phyloP scores from a whole-genome alignment of 2,329 filamentous ascomycete genomes.

The Aspergillus ruber region DNA sequence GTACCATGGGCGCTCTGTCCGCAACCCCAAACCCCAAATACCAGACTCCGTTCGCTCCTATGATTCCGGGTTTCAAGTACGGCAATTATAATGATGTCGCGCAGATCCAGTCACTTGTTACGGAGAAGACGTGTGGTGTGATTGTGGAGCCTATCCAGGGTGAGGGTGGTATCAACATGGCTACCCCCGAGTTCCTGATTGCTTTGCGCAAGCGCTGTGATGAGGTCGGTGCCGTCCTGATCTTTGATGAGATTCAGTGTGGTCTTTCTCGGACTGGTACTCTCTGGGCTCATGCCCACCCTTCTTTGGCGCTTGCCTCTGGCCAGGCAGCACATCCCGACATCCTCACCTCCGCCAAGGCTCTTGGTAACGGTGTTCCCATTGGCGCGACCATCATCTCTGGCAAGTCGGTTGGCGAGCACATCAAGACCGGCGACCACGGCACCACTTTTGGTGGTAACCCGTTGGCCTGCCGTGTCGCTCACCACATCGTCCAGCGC shows the following conservation, averaged over 20 bases:
- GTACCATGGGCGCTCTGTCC: conserved; percentile 91
- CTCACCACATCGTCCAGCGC: conserved; percentile 75
- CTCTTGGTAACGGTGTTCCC: conserved; percentile 91
- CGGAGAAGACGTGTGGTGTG: conserved; percentile 81
- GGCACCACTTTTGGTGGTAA: conserved; percentile 94
- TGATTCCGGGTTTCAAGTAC: conserved; percentile 88
- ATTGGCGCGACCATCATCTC: conserved; percentile 75
- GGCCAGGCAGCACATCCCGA: conserved; percentile 75
- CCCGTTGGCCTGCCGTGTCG: conserved; percentile 75
- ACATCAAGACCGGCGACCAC: conserved; percentile 72
- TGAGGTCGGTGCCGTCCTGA: conserved; percentile 78
- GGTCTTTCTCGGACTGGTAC: conserved; percentile 79
- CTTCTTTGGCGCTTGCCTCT: conserved; percentile 48
- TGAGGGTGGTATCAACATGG: conserved; percentile 85
- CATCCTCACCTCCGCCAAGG: conserved; percentile 89
- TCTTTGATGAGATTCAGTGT: conserved; percentile 97
- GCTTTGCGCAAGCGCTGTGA: conserved; percentile 79
- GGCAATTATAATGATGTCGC: conserved; percentile 78
- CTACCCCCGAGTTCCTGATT: conserved; percentile 72
- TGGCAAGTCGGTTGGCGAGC: conserved; percentile 57
- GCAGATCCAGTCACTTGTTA: conserved; percentile 67
- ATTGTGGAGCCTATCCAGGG: conserved; percentile 97
- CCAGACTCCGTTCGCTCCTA: conserved; percentile 87
- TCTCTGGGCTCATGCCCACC: conserved; percentile 78
- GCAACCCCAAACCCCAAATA: conserved; percentile 98